A percentile compares a stretch with the other conserved stretches of the same genome.
phyloP scores from a whole-genome alignment of 805 yeast genomes.

The Teunomyces stri region DNA sequence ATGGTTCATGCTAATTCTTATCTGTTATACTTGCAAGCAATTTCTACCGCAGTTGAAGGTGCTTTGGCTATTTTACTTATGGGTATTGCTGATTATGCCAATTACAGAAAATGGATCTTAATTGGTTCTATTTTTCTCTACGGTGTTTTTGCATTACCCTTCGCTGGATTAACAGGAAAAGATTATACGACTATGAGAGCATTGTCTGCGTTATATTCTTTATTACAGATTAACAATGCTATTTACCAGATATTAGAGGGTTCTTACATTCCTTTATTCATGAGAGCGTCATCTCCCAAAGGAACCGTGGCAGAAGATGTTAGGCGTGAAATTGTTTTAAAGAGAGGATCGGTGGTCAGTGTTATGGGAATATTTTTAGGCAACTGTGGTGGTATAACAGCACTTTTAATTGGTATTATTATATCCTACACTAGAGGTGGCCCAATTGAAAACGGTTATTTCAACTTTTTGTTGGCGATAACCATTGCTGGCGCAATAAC shows the following conservation, averaged over 20 bases:
- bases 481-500: slow-evolving; percentile 40
- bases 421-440: slow-evolving; percentile 27
- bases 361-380: slow-evolving; percentile 36
- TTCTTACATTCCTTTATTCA: slow-evolving; percentile 39
- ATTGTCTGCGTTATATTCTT: slow-evolving; percentile 29
- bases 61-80: slow-evolving; percentile 31
- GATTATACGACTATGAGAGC: slow-evolving; percentile 19
- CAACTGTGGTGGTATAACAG: slow-evolving; percentile 38
- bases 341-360: slow-evolving; percentile 34
- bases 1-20: slow-evolving; percentile 33
- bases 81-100: slow-evolving; percentile 42
- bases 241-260: slow-evolving; percentile 38
- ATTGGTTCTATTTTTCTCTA: slow-evolving; percentile 28
- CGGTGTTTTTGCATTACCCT: slow-evolving; percentile 37
- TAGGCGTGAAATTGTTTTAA: slow-evolving; percentile 22
- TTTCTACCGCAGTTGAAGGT: slow-evolving; percentile 39
- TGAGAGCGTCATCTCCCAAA: slow-evolving; percentile 27
- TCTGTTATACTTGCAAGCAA: slow-evolving; percentile 36
- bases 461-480: slow-evolving; percentile 36
- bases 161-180: slow-evolving; percentile 25
- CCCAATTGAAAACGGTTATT: slow-evolving; percentile 25
- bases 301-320: slow-evolving; percentile 20
- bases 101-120: slow-evolving; percentile 32
- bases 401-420: slow-evolving; percentile 37
- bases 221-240: slow-evolving; percentile 26